A percentile compares a stretch with the other conserved stretches of the same genome.
Evolutionary conservation across 306 rosid species (phyloP).

Genomic region (Neltuma alba): DNA sequence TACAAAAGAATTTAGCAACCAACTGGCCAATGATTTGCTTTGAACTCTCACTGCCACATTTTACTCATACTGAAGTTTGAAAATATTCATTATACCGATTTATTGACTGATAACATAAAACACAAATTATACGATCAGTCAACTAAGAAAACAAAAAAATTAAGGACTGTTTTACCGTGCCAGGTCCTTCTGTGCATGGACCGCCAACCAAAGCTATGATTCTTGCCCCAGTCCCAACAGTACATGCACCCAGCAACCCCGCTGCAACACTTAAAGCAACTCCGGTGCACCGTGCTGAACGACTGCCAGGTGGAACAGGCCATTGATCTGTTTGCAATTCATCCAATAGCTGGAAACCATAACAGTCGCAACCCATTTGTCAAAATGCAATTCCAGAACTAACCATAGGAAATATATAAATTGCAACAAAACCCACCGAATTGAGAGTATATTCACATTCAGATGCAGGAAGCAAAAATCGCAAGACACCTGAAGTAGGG

Average conservation of each 20-base stretch:
- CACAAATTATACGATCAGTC: conserved; percentile 4
- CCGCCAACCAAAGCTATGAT: conserved; percentile 92
- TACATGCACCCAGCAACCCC: conserved; percentile 81
- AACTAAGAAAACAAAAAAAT: background rate
- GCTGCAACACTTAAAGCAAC: conserved; percentile 84
- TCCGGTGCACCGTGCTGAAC: conserved; percentile 80
- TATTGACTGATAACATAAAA: background rate
- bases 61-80: background rate
- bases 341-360: conserved; percentile 65
- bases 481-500: conserved; percentile 49
- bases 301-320: conserved; percentile 66
- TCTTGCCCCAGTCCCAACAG: conserved; percentile 82
- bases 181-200: conserved; percentile 95
- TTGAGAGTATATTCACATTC: conserved; percentile 84
- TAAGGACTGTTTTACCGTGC: conserved; percentile 60
- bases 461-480: conserved; percentile 80
- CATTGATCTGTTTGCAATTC: conserved; percentile 86
- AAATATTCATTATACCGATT: background rate
- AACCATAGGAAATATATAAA: background rate
- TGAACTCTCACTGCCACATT: conserved; percentile 8
- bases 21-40: background rate
- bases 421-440: conserved; percentile 50
- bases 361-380: conserved; percentile 13
- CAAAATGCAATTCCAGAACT: background rate
- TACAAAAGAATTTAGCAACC: background rate